phyloP scores from a whole-genome alignment of 176 grass and related monocot genomes.

The Urochloa ruziziensis region DNA sequence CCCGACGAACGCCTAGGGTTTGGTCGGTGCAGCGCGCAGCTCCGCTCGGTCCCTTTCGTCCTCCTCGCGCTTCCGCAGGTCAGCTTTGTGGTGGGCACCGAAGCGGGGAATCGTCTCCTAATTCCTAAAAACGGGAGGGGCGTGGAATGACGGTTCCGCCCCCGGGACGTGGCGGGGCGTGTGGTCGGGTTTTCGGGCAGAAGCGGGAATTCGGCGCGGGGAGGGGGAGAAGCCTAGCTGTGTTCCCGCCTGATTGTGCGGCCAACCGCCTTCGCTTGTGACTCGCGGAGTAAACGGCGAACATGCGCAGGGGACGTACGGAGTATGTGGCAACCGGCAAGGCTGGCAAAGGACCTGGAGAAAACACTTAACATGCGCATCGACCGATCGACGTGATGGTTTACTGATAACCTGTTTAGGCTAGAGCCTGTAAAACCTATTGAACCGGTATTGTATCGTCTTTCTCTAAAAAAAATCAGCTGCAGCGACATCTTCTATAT shows the following conservation, averaged over 20 bases:
- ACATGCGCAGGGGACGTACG: no score
- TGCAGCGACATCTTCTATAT: no score
- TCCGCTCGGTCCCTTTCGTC: conserved; percentile 35
- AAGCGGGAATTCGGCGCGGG: background rate
- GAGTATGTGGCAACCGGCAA: background rate
- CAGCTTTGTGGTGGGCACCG: conserved; percentile 39
- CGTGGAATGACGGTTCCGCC: conserved; percentile 3
- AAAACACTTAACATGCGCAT: no score
- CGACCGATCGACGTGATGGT: no score
- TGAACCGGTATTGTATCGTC: no score
- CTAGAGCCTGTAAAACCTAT: no score
- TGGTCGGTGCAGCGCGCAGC: conserved; percentile 2
- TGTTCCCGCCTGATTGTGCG: conserved; percentile 30
- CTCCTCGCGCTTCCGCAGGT: conserved; percentile 29
- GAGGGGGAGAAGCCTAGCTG: background rate
- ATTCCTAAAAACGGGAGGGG: conserved; percentile 22
- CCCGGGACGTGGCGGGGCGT: background rate
- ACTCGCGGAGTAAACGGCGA: background rate
- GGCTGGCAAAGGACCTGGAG: background rate
- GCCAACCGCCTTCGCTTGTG: conserved; percentile 14
- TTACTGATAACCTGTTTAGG: no score
- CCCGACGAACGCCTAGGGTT: conserved; percentile 35
- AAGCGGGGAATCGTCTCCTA: conserved; percentile 11
- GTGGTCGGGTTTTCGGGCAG: background rate
- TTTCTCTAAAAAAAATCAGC: no score